Conservation (phyloP, 225 moss, liverwort and hornwort genomes). For the Marchantia polymorpha region DNA sequence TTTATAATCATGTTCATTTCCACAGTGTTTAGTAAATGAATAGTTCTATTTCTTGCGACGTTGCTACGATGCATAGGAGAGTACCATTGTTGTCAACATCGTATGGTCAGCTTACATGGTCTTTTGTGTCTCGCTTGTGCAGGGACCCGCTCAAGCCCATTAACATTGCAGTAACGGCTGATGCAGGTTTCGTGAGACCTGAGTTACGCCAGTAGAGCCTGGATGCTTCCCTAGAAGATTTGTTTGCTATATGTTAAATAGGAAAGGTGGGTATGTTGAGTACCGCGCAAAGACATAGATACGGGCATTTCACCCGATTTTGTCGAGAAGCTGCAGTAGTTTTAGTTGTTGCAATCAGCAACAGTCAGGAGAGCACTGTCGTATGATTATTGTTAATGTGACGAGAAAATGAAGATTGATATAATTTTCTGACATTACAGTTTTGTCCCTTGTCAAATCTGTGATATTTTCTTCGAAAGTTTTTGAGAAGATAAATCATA, state of each 20-base stretch:
- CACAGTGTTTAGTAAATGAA: not conserved
- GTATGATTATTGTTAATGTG: not conserved
- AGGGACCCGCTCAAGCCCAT: slow-evolving; percentile 97
- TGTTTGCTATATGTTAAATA: not conserved
- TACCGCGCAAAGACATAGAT: slow-evolving; percentile 10
- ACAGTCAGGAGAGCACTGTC: not conserved
- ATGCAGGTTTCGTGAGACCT: slow-evolving; percentile 87
- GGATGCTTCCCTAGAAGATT: not conserved
- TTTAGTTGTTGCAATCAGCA: not conserved
- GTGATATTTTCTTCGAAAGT: no score
- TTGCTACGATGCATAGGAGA: not conserved
- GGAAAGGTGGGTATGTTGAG: slow-evolving; percentile 2
- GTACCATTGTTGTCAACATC: no score
- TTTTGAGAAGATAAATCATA: no score
- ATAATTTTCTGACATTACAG: no score
- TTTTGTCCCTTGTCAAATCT: no score
- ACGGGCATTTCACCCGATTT: slow-evolving; percentile 5
- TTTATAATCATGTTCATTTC: not conserved
- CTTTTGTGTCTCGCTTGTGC: not conserved
- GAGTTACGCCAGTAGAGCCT: slow-evolving; percentile 73
- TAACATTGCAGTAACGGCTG: slow-evolving; percentile 82
- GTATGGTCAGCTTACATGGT: no score
- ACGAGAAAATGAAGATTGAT: not conserved
- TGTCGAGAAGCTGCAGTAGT: slow-evolving; percentile 10
- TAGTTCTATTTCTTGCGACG: not conserved